Evolutionary conservation across 345 rosid species (phyloP), one percentile per base, ranked within the genome.

Genomic region (Moricandia moricandioides): DNA sequence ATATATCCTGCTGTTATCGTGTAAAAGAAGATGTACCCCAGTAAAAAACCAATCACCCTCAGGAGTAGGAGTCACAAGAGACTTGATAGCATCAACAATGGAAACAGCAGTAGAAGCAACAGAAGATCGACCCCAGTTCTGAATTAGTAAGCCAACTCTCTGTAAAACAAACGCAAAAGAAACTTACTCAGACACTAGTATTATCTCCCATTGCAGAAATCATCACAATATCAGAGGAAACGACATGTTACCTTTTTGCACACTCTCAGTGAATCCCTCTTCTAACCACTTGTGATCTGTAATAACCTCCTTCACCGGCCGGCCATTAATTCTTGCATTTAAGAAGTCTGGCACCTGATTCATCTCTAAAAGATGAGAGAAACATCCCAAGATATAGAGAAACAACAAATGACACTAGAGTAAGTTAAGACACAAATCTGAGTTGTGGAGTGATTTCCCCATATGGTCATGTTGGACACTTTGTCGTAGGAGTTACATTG

Each of bases 401-500:
- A n/a, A 69, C 0, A 56, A 57, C 21, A 70, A 33, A 62, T 45
- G 75, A 74, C n/a, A 45, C 0, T 8, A 63, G 27, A 74, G 58
- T 0, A 69, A 9, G 9, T 52, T n/a, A 35, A 60, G 31, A 12
- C 31, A 12, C 31, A 62, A 47, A 94, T 96, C 99, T 95, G 97
- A 75, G 99, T 95, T 9, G 96, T 95, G 5, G 99, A 95, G 83
- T 95, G 99, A 78, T 95, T 95, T 66, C 99, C 99, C 99, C 99
- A 95, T 30, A 95, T 92, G 77, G 99, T 90, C 92, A 90, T 61
- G 62, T 90, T 92, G 29, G 99, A 95, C 57, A 95, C 99, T 80
- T 89, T 86, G 70, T 95, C 99, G 10, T 95, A 95, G 83, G 51
- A 95, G 90, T 21, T 95, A 97, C 99, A 95, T 95, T 14, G 99